Percentiles rank a stretch among this genome's conserved stretches.
These are phyloP conservation scores for Sarcocystis neurona DNA, from an alignment of 169 alveolate genomes.

Conservation along the genomic window DNA sequence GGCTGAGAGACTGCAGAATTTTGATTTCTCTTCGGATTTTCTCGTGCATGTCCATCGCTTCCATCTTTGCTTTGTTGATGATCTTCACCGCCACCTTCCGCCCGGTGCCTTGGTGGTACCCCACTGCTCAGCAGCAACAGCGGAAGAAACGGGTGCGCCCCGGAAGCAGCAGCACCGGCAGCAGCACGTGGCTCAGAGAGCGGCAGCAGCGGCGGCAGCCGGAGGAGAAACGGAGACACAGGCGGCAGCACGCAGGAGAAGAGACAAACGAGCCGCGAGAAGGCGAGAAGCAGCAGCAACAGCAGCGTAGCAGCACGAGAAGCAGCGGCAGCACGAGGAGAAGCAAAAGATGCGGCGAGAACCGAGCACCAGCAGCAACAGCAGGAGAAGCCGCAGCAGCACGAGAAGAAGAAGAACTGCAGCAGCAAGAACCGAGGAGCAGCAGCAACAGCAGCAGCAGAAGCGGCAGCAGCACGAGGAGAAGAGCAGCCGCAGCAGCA, in stretches of 20 bases:
- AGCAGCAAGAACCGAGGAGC: neutral
- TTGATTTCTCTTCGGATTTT: constrained; percentile 89
- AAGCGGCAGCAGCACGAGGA: too few relatives aligned
- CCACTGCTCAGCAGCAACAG: constrained; percentile 64
- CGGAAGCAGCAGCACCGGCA: neutral
- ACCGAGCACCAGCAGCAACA: too few relatives aligned
- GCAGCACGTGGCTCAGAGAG: too few relatives aligned
- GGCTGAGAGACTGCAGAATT: constrained; percentile 73
- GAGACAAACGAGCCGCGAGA: too few relatives aligned
- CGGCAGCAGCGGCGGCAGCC: constrained; percentile 7
- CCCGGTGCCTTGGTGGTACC: constrained; percentile 82
- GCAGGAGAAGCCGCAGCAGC: neutral
- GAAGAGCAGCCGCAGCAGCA: too few relatives aligned
- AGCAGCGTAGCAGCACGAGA: neutral
- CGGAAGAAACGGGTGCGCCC: neutral
- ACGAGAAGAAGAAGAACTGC: neutral
- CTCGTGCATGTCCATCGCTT: constrained; percentile 83
- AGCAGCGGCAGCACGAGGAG: neutral
- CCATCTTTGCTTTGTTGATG: constrained; percentile 86
- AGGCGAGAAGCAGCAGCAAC: neutral
- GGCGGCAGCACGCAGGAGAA: too few relatives aligned
- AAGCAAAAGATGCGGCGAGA: too few relatives aligned
- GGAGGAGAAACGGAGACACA: too few relatives aligned
- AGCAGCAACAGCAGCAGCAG: neutral
- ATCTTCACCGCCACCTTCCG: constrained; percentile 91